These are phyloP conservation scores for Grosmannia clavigera DNA, from an alignment of 2,329 filamentous ascomycete species.

Conservation along the genomic window DNA sequence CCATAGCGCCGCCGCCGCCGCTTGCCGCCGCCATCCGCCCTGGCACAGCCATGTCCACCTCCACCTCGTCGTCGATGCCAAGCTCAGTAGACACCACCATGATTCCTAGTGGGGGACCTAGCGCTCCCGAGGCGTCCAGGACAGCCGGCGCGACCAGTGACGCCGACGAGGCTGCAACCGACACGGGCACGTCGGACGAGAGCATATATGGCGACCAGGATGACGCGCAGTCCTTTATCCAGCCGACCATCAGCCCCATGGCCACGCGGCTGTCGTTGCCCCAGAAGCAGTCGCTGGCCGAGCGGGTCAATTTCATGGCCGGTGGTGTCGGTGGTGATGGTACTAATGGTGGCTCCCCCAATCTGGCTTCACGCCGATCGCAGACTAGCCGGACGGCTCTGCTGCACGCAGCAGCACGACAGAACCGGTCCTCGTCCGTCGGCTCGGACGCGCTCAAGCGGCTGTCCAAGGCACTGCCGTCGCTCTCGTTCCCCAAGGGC, in stretches of 20 bases:
- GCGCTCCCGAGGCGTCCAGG: neutral
- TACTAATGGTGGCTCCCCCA: slow-evolving; percentile 11
- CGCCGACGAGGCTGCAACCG: neutral
- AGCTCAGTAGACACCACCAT: too few species aligned
- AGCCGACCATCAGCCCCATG: slow-evolving; percentile 43
- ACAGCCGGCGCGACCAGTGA: neutral
- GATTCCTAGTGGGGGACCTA: too few species aligned
- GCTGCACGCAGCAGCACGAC: slow-evolving; percentile 15
- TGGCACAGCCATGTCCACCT: too few species aligned
- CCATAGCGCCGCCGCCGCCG: too few species aligned
- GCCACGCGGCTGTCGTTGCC: slow-evolving; percentile 43
- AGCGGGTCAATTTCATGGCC: slow-evolving; percentile 45
- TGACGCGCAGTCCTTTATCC: slow-evolving; percentile 46
- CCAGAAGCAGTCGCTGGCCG: slow-evolving; percentile 38
- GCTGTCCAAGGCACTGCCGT: slow-evolving; percentile 44
- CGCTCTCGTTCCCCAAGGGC: slow-evolving; percentile 32
- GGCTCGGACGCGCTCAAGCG: slow-evolving; percentile 45
- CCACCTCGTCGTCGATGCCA: too few species aligned
- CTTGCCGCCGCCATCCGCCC: too few species aligned
- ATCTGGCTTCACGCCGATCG: neutral
- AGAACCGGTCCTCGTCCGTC: slow-evolving; percentile 39
- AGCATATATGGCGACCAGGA: slow-evolving; percentile 33
- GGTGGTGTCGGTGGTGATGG: neutral
- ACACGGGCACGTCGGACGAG: slow-evolving; percentile 19
- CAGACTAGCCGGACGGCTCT: slow-evolving; percentile 6